These are phyloP conservation scores for Colletotrichum liriopes DNA, from an alignment of 2,329 filamentous ascomycete genomes.

Conservation along the genomic window DNA sequence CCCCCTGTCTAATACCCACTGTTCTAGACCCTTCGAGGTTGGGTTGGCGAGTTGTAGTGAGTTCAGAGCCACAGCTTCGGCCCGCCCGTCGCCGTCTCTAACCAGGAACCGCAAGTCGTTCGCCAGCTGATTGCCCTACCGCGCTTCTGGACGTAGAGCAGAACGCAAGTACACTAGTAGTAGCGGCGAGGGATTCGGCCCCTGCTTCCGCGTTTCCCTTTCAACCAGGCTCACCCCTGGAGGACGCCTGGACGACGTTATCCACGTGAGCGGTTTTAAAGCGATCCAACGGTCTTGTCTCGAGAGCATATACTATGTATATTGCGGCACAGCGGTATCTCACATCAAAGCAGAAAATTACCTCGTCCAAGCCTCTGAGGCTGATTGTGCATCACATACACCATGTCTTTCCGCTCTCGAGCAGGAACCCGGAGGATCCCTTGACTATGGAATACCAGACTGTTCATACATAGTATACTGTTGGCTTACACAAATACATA, in stretches of 20 bases:
- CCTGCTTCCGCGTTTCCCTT: not conserved
- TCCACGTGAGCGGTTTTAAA: not conserved
- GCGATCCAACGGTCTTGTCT: constrained; percentile 1
- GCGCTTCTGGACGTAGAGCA: constrained; percentile 4
- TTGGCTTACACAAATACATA: not conserved
- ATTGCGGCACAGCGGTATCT: not conserved
- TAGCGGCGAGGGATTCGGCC: not conserved
- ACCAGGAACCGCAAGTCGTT: constrained; percentile 15
- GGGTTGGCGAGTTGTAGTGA: constrained; percentile 17
- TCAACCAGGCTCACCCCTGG: not conserved
- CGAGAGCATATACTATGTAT: no score
- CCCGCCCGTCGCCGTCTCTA: constrained; percentile 27
- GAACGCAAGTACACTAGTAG: not conserved
- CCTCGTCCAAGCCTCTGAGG: not conserved
- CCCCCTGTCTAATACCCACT: not conserved
- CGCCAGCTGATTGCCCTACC: not conserved
- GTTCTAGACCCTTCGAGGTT: constrained; percentile 26
- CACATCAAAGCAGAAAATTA: no score
- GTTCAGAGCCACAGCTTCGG: constrained; percentile 38
- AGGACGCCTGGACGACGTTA: not conserved
- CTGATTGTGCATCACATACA: not conserved
- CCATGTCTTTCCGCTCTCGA: not conserved
- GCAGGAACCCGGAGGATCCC: not conserved
- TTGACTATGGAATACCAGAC: not conserved
- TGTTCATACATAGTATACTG: not conserved